phyloP scores from a whole-genome alignment of 177 flowering plant species.

The Tripterygium wilfordii region DNA sequence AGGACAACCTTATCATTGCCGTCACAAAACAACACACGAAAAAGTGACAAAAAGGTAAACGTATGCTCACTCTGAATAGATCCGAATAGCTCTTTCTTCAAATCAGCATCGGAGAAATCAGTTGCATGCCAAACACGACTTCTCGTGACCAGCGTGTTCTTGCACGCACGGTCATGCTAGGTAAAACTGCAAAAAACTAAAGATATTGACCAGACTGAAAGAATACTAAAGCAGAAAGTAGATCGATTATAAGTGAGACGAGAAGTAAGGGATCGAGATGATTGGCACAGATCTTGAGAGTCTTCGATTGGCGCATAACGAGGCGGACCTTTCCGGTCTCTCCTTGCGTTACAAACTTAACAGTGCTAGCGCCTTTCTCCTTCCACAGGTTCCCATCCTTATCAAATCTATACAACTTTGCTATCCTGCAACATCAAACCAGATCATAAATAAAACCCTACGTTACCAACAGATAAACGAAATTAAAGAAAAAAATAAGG shows the following conservation, averaged over 20 bases:
- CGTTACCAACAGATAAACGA: not conserved
- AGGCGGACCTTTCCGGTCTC: constrained; percentile 65
- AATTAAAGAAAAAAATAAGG: not conserved
- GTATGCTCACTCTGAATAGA: constrained; percentile 87
- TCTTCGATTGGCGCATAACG: constrained; percentile 85
- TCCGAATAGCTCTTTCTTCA: constrained; percentile 82
- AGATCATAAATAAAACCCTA: not conserved
- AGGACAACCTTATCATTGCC: too few relatives aligned
- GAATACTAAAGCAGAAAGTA: too few relatives aligned
- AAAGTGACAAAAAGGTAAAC: too few relatives aligned
- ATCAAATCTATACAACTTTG: constrained; percentile 82
- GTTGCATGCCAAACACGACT: constrained; percentile 93
- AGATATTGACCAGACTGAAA: constrained; percentile 2
- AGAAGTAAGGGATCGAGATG: constrained; percentile 52
- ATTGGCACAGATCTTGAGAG: constrained; percentile 90
- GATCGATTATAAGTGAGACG: not conserved
- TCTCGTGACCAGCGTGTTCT: constrained; percentile 87
- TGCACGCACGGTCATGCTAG: constrained; percentile 63
- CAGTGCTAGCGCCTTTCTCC: constrained; percentile 85
- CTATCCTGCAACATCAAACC: constrained; percentile 39
- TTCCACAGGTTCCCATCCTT: constrained; percentile 92
- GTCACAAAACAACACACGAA: too few relatives aligned
- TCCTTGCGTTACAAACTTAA: constrained; percentile 83
- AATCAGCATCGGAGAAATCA: constrained; percentile 87
- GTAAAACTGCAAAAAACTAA: constrained; percentile 40